Percentiles rank a stretch among this genome's conserved stretches.
Conservation (phyloP, 345 rosid species). For the Cardamine resedifolia region DNA sequence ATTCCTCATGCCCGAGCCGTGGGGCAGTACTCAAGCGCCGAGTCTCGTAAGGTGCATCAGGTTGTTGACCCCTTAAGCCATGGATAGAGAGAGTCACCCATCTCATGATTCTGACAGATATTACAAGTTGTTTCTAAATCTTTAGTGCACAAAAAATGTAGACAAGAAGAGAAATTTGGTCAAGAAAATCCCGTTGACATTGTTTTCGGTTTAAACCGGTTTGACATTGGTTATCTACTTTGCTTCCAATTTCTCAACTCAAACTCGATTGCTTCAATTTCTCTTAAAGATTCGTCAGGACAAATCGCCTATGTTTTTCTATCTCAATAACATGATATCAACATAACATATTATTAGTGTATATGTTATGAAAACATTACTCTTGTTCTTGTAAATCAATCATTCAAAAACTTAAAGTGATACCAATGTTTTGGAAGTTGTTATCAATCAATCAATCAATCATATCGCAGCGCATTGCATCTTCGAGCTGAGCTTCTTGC, state of each 20-base stretch:
- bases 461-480: too few species aligned
- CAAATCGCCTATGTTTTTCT: too few species aligned
- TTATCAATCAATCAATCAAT: too few species aligned
- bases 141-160: conserved; percentile 22
- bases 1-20: conserved; percentile 86
- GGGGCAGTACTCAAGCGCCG: conserved; percentile 80
- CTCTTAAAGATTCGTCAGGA: neutral
- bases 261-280: neutral
- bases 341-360: too few species aligned
- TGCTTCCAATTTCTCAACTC: neutral
- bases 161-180: neutral
- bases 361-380: too few species aligned
- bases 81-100: conserved; percentile 49
- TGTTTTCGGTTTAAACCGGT: neutral
- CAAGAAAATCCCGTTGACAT: neutral
- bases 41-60: conserved; percentile 65
- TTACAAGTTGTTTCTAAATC: conserved; percentile 15
- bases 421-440: too few species aligned
- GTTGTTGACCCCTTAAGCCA: conserved; percentile 89
- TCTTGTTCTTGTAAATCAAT: too few species aligned
- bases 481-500: too few species aligned
- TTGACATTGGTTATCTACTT: neutral
- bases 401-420: too few species aligned
- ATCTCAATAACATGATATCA: too few species aligned
- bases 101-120: neutral